These are phyloP conservation scores for Arabidopsis thaliana DNA, from an alignment of 345 rosid genomes.

Conservation along the genomic window TAIR10.1 NC_003070.9:8041501-8042000, in stretches of 20 bases:
- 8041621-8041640: background rate
- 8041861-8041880: constrained; percentile 3
- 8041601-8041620: background rate
- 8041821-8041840: background rate
- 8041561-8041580: constrained; percentile 26
- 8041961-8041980: background rate
- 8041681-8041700: constrained; percentile 33
- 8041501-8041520: constrained; percentile 1
- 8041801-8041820: background rate
- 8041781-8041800: constrained; percentile 20
- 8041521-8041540: background rate
- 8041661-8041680: constrained; percentile 10
- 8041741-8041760: constrained; percentile 22
- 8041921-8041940: background rate
- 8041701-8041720: background rate
- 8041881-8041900: background rate
- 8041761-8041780: constrained; percentile 28
- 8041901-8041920: background rate
- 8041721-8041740: constrained; percentile 32
- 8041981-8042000: background rate
- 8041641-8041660: background rate
- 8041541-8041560: constrained; percentile 23
- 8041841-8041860: background rate
- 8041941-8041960: constrained; percentile 1
- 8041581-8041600: background rate